These are phyloP conservation scores for Lachancea thermotolerans DNA, from an alignment of 805 yeast species.

Conservation along the genomic window DNA sequence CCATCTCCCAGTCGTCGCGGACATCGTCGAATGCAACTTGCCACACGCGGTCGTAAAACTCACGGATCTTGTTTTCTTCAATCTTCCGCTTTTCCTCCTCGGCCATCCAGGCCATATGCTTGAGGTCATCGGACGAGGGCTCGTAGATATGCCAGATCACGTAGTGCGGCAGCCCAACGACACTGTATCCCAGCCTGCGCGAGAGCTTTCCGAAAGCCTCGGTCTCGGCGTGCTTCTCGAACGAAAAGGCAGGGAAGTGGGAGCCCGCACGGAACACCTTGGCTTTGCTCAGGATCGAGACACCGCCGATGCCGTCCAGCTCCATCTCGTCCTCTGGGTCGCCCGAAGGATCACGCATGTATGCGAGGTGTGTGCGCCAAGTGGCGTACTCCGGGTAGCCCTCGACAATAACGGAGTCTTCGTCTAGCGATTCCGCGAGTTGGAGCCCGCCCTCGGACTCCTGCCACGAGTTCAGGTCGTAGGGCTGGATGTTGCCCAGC, in stretches of 20 bases:
- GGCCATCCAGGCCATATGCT: conserved; percentile 85
- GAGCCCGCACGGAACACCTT: conserved; percentile 80
- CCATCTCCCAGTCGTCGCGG: conserved; percentile 63
- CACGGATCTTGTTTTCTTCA: conserved; percentile 56
- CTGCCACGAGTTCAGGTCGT: conserved; percentile 80
- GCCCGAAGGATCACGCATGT: conserved; percentile 89
- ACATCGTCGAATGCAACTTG: conserved; percentile 73
- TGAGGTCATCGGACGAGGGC: conserved; percentile 87
- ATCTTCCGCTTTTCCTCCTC: conserved; percentile 62
- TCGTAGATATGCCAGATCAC: conserved; percentile 96
- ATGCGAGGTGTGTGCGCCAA: conserved; percentile 96
- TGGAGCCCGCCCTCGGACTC: conserved; percentile 78
- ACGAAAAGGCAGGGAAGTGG: conserved; percentile 94
- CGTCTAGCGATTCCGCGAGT: conserved; percentile 70
- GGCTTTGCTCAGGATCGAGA: conserved; percentile 84
- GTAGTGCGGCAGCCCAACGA: conserved; percentile 88
- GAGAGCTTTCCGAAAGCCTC: conserved; percentile 93
- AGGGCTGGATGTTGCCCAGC: conserved; percentile 79
- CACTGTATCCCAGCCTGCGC: conserved; percentile 78
- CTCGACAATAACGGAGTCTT: conserved; percentile 94
- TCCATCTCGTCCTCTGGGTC: conserved; percentile 91
- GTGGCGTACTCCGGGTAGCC: conserved; percentile 97
- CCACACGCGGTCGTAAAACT: conserved; percentile 67
- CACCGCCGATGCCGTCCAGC: conserved; percentile 96
- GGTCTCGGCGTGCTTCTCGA: conserved; percentile 94